Conservation (phyloP, 352 stramenopile species). For the Pythium aristosporum region DNA sequence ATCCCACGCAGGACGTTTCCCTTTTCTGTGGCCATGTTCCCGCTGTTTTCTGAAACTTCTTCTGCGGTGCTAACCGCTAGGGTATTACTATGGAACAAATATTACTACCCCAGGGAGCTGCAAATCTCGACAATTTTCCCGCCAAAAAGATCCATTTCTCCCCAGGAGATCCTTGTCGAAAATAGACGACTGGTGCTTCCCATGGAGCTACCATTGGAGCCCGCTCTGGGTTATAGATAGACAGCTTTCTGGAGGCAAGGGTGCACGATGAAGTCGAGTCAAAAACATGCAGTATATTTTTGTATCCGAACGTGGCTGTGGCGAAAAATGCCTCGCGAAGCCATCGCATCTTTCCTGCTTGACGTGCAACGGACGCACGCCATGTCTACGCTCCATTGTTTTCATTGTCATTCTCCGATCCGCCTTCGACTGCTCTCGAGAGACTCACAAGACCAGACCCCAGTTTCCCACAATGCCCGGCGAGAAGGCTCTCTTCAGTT, state of each 20-base stretch:
- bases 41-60: slow-evolving; percentile 21
- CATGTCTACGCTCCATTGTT: background rate
- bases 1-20: slow-evolving; percentile 17
- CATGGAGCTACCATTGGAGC: background rate
- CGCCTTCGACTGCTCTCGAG: background rate
- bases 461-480: slow-evolving; percentile 26
- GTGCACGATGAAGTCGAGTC: background rate
- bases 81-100: slow-evolving; percentile 5
- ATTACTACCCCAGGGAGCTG: slow-evolving; percentile 9
- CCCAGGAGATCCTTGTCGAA: background rate
- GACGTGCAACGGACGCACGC: background rate
- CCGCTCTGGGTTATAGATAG: background rate
- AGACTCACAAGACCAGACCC: background rate
- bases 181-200: background rate
- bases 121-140: slow-evolving; percentile 1
- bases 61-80: slow-evolving; percentile 4
- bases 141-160: slow-evolving; percentile 4
- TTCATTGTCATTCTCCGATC: slow-evolving; percentile 17
- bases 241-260: background rate
- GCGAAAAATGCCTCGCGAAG: slow-evolving; percentile 5
- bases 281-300: background rate
- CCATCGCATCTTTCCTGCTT: background rate
- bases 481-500: slow-evolving; percentile 35
- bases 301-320: background rate
- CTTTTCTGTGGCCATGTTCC: background rate